Base-by-base conservation (phyloP, 73 alveolate species). In the Tetrahymena borealis region DNA sequence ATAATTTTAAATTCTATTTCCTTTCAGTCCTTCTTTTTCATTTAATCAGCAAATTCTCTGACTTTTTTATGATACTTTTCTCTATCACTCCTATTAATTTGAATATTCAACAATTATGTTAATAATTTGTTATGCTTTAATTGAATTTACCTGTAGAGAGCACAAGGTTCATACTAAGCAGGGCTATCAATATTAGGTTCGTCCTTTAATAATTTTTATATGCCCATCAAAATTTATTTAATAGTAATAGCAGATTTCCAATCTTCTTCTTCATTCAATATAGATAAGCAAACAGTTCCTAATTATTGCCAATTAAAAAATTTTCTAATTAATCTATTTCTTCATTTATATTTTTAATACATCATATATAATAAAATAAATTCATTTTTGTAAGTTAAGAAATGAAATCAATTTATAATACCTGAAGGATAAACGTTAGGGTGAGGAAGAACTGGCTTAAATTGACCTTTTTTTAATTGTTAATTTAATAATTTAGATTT, bases 391-490 rank as follows among this genome's bases (percentile, higher is more conserved):
- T 60, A 60, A 18, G 28, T 24, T n/a, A 60, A 24, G 0, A 60
- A 60, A 15, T 28, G 20, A 7, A 15, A 60, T 60, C 3, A 60
- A 60, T 60, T 13, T 16, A 60, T 15, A 2, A 60, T 60, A 60
- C 85, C 98, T 36, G 97, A 96, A 79, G 98, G 98, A 39, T 96
- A 96, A 31, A 96, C 96, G 93, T 96, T 96, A 12, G 98, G 98
- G 91, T 96, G 98, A 90, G 96, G 96, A 79, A 96, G 91, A 39
- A 94, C 96, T 91, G 96, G 96, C 43, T 93, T 96, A 90, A 96
- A 96, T 93, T 94, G 85, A 60, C 85, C 85, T 60, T 24, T 10
- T 20, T n/a, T n/a, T n/a, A 18, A 60, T 60, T n/a, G 10, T 0
- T 4, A 60, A 60, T 24, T 11, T 16, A 60, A 12, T 39, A 60